Percentiles rank a stretch among this genome's conserved stretches.
These are phyloP conservation scores for Coemansia sp. DNA, from an alignment of 192 early-diverging fungal genomes.

Conservation along the genomic window DNA sequence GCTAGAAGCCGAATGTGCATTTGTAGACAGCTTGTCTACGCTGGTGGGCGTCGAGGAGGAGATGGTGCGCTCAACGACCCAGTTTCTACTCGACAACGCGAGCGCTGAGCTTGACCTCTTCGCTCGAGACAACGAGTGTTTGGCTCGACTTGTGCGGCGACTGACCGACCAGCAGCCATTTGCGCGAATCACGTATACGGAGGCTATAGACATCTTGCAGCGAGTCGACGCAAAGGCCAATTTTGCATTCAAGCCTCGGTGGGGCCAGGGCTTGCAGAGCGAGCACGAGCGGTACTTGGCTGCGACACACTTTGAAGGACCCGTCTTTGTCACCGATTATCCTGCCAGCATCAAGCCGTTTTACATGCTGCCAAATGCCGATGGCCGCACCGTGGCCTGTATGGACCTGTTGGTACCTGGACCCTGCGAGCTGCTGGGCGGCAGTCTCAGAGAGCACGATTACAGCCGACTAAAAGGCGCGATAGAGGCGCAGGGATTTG, in stretches of 20 bases:
- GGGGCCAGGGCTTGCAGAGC: conserved; percentile 76
- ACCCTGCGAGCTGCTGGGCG: conserved; percentile 84
- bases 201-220: conserved; percentile 74
- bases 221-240: conserved; percentile 43
- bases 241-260: conserved; percentile 69
- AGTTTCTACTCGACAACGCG: conserved; percentile 57
- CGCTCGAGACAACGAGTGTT: conserved; percentile 58
- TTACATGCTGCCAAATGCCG: conserved; percentile 76
- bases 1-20: conserved; percentile 87
- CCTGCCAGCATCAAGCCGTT: conserved; percentile 82
- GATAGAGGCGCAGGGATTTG: conserved; percentile 60
- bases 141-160: conserved; percentile 35
- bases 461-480: conserved; percentile 58
- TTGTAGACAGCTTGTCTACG: conserved; percentile 63
- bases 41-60: conserved; percentile 75
- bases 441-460: conserved; percentile 79
- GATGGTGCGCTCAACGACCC: conserved; percentile 61
- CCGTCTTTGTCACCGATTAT: conserved; percentile 93
- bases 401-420: conserved; percentile 84
- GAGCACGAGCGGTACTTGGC: conserved; percentile 89
- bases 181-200: conserved; percentile 72
- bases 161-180: conserved; percentile 57
- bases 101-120: conserved; percentile 60
- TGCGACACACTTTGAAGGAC: conserved; percentile 59
- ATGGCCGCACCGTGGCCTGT: conserved; percentile 74